Conservation (phyloP, 2,329 filamentous ascomycete species). For the Diaporthe helianthi region DNA sequence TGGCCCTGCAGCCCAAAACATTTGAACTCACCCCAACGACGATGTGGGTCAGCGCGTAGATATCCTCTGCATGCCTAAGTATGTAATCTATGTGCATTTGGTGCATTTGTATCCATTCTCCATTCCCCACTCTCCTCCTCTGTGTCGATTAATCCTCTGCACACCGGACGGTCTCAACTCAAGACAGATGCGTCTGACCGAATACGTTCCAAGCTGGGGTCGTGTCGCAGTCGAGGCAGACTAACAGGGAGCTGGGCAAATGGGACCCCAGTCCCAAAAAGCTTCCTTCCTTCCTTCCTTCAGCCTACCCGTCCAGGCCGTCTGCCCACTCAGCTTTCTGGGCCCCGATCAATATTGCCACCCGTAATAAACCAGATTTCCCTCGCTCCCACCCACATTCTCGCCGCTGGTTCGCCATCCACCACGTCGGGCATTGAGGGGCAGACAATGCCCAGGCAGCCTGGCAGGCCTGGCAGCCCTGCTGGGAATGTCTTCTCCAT, state of each 20-base stretch:
- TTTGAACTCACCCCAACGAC: background rate
- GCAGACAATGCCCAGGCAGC: background rate
- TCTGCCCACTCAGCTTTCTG: background rate
- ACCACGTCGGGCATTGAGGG: conserved; percentile 8
- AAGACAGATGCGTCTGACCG: background rate
- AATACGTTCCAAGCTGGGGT: background rate
- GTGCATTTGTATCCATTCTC: no score
- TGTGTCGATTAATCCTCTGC: background rate
- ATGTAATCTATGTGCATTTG: no score
- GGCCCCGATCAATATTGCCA: conserved; percentile 19
- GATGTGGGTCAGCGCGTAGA: no score
- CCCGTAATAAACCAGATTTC: conserved; percentile 3
- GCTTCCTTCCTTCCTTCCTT: background rate
- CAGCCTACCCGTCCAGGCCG: no score
- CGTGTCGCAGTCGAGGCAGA: conserved; percentile 6
- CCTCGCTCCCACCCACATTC: conserved; percentile 5
- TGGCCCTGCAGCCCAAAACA: no score
- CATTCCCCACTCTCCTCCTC: background rate
- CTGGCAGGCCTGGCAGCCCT: background rate
- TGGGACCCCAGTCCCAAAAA: background rate
- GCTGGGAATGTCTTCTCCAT: background rate
- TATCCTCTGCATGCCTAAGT: no score
- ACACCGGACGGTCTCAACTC: no score
- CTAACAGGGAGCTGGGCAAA: background rate
- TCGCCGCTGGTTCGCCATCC: conserved; percentile 8